Conservation (phyloP, 2,329 filamentous ascomycete genomes). For the Mycosphaerella sp. region DNA sequence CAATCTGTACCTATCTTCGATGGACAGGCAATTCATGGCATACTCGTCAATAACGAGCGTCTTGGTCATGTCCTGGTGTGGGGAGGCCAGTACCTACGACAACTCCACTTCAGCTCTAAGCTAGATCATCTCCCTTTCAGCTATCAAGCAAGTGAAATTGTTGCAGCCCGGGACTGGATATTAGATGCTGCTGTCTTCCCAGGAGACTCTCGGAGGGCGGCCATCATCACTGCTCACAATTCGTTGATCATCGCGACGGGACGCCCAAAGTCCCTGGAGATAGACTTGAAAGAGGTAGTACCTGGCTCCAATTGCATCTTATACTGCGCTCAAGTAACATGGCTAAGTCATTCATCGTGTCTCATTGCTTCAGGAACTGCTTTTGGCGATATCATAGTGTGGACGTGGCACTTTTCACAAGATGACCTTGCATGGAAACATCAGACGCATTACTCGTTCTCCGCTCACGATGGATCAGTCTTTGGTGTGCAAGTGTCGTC, state of each 20-base stretch:
- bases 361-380: constrained; percentile 84
- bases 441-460: constrained; percentile 51
- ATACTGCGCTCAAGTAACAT: constrained; percentile 72
- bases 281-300: constrained; percentile 34
- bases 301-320: constrained; percentile 75
- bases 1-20: constrained; percentile 50
- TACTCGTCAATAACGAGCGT: constrained; percentile 43
- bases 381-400: constrained; percentile 88
- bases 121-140: constrained; percentile 7
- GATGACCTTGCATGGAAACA: constrained; percentile 25
- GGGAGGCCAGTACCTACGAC: constrained; percentile 50
- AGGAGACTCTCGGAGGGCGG: constrained; percentile 36
- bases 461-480: constrained; percentile 82
- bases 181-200: constrained; percentile 51
- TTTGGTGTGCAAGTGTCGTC: constrained; percentile 81
- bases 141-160: constrained; percentile 35
- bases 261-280: neutral
- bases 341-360: constrained; percentile 53
- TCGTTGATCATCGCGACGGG: constrained; percentile 49
- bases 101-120: neutral
- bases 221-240: constrained; percentile 81
- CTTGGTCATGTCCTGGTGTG: constrained; percentile 52
- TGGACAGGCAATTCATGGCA: constrained; percentile 68
- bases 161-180: constrained; percentile 68
- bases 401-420: constrained; percentile 55